Evolutionary conservation across 306 rosid species (phyloP).

Genomic region (Cotoneaster glaucophyllus): DNA sequence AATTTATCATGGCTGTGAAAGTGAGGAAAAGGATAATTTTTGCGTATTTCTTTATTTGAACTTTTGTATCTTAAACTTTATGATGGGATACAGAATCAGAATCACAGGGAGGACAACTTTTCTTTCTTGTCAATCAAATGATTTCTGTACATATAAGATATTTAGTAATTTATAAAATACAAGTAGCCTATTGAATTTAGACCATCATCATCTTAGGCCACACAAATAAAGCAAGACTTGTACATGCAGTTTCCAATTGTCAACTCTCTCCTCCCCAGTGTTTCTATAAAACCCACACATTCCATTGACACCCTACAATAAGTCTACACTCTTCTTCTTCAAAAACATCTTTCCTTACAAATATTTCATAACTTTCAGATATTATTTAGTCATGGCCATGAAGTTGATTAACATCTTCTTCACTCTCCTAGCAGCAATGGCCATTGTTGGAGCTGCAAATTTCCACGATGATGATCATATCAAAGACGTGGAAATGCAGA

Average conservation of each 20-base stretch:
- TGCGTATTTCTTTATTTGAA: too few relatives aligned
- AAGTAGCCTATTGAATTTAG: constrained; percentile 23
- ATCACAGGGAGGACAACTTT: constrained; percentile 11
- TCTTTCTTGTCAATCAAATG: constrained; percentile 28
- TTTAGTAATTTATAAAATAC: constrained; percentile 10
- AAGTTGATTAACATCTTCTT: constrained; percentile 4
- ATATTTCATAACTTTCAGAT: too few relatives aligned
- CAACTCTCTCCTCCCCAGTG: not conserved
- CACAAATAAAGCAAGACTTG: constrained; percentile 21
- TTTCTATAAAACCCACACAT: constrained; percentile 9
- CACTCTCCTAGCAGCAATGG: not conserved
- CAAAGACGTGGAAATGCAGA: not conserved
- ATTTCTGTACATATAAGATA: constrained; percentile 8
- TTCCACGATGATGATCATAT: not conserved
- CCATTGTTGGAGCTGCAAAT: constrained; percentile 3
- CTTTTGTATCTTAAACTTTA: not conserved
- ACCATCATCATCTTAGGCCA: not conserved
- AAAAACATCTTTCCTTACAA: too few relatives aligned
- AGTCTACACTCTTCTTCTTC: too few relatives aligned
- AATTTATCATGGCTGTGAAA: not conserved
- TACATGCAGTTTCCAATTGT: constrained; percentile 10
- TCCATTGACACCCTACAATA: not conserved
- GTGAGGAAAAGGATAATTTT: not conserved
- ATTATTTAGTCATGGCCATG: constrained; percentile 2
- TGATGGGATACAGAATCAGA: not conserved